Percentiles rank a stretch among this genome's conserved stretches.
Conservation (phyloP, 805 yeast species). For the Wickerhamomyces sydowiorum region DNA sequence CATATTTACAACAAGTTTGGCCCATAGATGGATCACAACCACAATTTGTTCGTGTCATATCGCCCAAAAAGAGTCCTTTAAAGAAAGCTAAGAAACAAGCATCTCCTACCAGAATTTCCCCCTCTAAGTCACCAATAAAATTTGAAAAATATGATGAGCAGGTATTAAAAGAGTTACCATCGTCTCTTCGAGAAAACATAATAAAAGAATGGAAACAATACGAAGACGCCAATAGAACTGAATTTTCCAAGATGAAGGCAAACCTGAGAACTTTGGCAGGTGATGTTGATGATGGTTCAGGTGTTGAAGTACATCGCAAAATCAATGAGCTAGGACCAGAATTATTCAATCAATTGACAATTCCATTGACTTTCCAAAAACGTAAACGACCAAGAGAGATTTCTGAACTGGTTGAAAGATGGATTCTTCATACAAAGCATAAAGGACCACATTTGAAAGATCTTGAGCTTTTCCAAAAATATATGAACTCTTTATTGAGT, state of each 20-base stretch:
- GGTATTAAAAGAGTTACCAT: conserved; percentile 20
- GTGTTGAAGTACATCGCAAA: conserved; percentile 1
- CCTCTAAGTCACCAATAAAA: not conserved
- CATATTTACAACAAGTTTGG: conserved; percentile 19
- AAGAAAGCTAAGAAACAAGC: conserved; percentile 10
- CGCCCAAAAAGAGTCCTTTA: conserved; percentile 7
- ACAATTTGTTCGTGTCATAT: conserved; percentile 12
- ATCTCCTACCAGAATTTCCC: conserved; percentile 9
- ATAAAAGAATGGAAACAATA: conserved; percentile 15
- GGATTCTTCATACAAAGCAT: conserved; percentile 30
- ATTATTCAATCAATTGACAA: conserved; percentile 8
- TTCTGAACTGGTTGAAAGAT: conserved; percentile 24
- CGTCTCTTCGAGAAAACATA: conserved; percentile 11
- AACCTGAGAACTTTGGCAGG: not conserved
- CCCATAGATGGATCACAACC: conserved; percentile 5
- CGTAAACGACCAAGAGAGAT: conserved; percentile 28
- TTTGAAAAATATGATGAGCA: conserved; percentile 13
- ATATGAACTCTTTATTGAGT: conserved; percentile 23
- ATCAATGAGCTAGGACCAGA: conserved; percentile 5
- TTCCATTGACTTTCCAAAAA: conserved; percentile 26
- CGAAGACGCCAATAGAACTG: conserved; percentile 8
- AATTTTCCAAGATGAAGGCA: conserved; percentile 9
- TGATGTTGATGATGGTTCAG: not conserved
- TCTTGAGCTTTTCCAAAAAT: conserved; percentile 28
- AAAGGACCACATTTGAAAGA: conserved; percentile 38